Evolutionary conservation across 2,329 filamentous ascomycete species (phyloP).

Genomic region (Aspergillus phoenicis): DNA sequence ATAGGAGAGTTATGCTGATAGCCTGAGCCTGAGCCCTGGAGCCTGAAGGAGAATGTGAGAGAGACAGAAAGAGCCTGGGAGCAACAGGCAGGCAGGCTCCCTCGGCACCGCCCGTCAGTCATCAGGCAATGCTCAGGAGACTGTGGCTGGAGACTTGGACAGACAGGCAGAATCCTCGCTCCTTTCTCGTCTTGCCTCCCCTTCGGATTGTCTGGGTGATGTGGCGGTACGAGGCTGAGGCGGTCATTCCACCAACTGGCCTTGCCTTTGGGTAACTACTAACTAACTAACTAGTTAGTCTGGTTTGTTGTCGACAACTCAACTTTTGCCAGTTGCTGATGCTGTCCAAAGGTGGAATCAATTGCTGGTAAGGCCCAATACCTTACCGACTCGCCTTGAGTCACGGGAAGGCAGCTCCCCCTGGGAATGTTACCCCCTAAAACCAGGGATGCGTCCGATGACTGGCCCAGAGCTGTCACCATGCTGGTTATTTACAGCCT

Average conservation of each 20-base stretch:
- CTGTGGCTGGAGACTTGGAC: too few relatives aligned
- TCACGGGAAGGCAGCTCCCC: neutral
- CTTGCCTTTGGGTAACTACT: neutral
- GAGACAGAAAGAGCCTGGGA: neutral
- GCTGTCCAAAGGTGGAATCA: too few relatives aligned
- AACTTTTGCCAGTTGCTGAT: neutral
- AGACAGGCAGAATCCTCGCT: too few relatives aligned
- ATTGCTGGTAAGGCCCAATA: neutral
- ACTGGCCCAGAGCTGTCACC: neutral
- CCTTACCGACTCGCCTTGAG: neutral
- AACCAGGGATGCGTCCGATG: neutral
- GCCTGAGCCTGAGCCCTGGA: neutral
- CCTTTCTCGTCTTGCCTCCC: neutral
- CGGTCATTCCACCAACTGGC: neutral
- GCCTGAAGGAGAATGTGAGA: neutral
- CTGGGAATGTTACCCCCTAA: neutral
- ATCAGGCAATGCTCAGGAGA: neutral
- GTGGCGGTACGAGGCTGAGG: slow-evolving; percentile 4
- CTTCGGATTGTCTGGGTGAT: neutral
- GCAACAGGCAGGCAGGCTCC: neutral
- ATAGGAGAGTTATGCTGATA: neutral
- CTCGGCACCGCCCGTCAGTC: neutral
- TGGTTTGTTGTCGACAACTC: too few relatives aligned
- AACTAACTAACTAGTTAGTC: neutral
- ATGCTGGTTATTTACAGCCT: neutral